Percentiles rank a stretch among this genome's conserved stretches.
phyloP scores from a whole-genome alignment of 768 basidiomycete species.

The Suillus sp. region DNA sequence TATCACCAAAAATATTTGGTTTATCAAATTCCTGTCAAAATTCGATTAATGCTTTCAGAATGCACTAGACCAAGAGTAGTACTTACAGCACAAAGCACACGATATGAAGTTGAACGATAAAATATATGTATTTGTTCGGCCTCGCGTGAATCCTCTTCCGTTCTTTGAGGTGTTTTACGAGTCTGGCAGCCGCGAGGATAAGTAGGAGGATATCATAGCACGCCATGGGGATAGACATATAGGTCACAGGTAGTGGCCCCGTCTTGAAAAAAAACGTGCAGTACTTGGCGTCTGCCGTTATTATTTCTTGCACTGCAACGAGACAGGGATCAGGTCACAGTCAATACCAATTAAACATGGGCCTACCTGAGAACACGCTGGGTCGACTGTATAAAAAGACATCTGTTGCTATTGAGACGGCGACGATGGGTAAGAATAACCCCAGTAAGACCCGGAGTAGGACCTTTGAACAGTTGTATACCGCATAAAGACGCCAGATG shows the following conservation, averaged over 20 bases:
- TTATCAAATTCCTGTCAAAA: background rate
- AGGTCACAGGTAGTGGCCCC: background rate
- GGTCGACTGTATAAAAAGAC: conserved; percentile 1
- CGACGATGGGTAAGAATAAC: background rate
- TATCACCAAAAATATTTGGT: conserved; percentile 2
- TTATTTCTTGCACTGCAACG: background rate
- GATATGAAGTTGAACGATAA: background rate
- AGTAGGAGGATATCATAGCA: conserved; percentile 1
- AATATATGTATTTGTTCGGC: background rate
- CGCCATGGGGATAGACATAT: background rate
- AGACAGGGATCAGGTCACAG: background rate
- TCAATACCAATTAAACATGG: background rate
- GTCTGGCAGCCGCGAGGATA: background rate
- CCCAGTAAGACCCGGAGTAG: background rate
- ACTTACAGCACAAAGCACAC: background rate
- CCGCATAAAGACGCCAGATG: conserved; percentile 1
- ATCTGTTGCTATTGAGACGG: background rate
- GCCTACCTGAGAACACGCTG: background rate
- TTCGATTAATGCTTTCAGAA: background rate
- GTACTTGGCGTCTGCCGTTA: background rate
- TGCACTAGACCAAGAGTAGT: background rate
- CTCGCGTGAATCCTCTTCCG: background rate
- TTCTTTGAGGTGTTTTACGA: background rate
- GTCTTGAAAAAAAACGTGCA: background rate
- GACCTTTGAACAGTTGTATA: background rate